These are phyloP conservation scores for Babesia sp. DNA, from an alignment of 169 alveolate species.

Conservation along the genomic window DNA sequence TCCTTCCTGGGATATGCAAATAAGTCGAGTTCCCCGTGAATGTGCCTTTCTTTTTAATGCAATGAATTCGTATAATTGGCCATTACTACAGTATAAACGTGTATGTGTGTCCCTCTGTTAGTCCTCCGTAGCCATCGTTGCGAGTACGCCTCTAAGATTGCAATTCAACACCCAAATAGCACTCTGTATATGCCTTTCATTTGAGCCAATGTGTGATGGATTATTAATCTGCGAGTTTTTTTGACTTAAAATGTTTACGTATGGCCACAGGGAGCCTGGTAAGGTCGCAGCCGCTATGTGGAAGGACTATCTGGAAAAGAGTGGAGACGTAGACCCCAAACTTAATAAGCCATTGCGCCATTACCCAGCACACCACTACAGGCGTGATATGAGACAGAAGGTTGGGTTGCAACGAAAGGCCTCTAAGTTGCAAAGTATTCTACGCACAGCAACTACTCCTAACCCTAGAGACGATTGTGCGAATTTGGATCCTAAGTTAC, in stretches of 20 bases:
- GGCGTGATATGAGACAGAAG: conserved; percentile 52
- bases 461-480: conserved; percentile 14
- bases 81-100: too few relatives aligned
- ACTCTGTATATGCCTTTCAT: too few relatives aligned
- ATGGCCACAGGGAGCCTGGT: conserved; percentile 12
- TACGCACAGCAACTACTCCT: conserved; percentile 13
- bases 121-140: too few relatives aligned
- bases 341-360: conserved; percentile 52
- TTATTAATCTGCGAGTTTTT: not conserved
- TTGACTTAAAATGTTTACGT: too few relatives aligned
- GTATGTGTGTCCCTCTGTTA: too few relatives aligned
- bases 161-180: too few relatives aligned
- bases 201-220: not conserved
- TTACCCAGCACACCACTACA: conserved; percentile 64
- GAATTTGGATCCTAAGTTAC: not conserved
- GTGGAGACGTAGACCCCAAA: conserved; percentile 11
- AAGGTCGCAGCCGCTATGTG: conserved; percentile 31
- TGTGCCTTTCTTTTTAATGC: too few relatives aligned
- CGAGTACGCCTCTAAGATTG: too few relatives aligned
- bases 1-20: too few relatives aligned
- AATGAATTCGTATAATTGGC: too few relatives aligned
- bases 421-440: conserved; percentile 12
- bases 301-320: conserved; percentile 16
- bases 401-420: conserved; percentile 57
- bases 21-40: too few relatives aligned